A percentile compares a stretch with the other conserved stretches of the same genome.
phyloP scores from a whole-genome alignment of 1,284 basidiomycete species.

The Irpex rosettiformis region DNA sequence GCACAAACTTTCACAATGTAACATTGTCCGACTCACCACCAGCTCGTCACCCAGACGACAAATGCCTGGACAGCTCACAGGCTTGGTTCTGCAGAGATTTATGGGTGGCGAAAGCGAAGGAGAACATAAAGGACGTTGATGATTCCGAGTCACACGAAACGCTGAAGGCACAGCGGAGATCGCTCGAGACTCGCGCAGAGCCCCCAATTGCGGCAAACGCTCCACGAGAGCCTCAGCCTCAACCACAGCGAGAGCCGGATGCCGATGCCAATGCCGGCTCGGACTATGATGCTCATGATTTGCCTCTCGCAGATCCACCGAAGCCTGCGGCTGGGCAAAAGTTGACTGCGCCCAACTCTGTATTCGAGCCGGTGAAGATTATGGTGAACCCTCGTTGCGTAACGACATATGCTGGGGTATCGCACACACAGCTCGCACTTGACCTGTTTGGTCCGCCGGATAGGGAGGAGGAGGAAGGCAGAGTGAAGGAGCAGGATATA shows the following conservation, averaged over 20 bases:
- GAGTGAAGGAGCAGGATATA: constrained; percentile 49
- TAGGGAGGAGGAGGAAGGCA: constrained; percentile 56
- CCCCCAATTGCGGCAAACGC: neutral
- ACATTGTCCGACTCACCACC: constrained; percentile 51
- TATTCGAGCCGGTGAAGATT: constrained; percentile 84
- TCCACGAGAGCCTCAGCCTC: constrained; percentile 19
- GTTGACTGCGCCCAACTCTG: constrained; percentile 81
- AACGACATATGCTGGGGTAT: constrained; percentile 94
- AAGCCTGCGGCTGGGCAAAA: constrained; percentile 29
- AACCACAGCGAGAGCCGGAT: constrained; percentile 36
- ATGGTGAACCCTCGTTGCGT: constrained; percentile 93
- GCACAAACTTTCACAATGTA: constrained; percentile 75
- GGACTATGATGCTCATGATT: constrained; percentile 78
- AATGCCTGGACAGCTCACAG: constrained; percentile 90
- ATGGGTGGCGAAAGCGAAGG: constrained; percentile 81
- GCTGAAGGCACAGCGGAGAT: neutral
- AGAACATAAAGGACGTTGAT: constrained; percentile 54
- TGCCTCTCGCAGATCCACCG: constrained; percentile 35
- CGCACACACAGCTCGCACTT: constrained; percentile 86
- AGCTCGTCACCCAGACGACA: constrained; percentile 67
- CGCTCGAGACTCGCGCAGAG: neutral
- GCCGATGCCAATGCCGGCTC: constrained; percentile 80
- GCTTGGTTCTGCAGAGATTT: constrained; percentile 95
- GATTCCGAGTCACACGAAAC: constrained; percentile 17
- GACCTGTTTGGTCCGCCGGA: constrained; percentile 81